phyloP scores from a whole-genome alignment of 441 rosid genomes.

The Capsella rubella region DNA sequence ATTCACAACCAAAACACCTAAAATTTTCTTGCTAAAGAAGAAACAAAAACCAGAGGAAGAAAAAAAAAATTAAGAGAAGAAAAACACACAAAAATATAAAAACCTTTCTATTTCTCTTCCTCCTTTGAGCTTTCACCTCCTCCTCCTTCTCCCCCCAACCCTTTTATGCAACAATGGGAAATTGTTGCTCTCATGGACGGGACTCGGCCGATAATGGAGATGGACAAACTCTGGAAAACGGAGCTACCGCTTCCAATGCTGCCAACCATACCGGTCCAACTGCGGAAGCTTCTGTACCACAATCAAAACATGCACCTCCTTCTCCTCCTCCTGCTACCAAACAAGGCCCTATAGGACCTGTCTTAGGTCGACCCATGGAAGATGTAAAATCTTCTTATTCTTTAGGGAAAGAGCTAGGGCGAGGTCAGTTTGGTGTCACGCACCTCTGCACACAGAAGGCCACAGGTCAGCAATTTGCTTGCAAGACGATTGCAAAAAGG shows the following conservation, averaged over 20 bases:
- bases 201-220: slow-evolving; percentile 47
- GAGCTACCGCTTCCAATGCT: slow-evolving; percentile 22
- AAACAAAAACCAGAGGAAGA: slow-evolving; percentile 36
- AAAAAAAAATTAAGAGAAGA: slow-evolving; percentile 12
- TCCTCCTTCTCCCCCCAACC: slow-evolving; percentile 26
- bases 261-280: slow-evolving; percentile 26
- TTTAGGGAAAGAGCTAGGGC: slow-evolving; percentile 57
- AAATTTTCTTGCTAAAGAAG: slow-evolving; percentile 44
- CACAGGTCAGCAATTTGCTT: slow-evolving; percentile 57
- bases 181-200: slow-evolving; percentile 71
- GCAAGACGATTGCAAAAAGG: slow-evolving; percentile 59
- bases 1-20: slow-evolving; percentile 43
- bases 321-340: slow-evolving; percentile 56
- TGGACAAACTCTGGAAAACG: slow-evolving; percentile 44
- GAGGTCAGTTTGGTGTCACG: slow-evolving; percentile 62
- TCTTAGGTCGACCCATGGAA: slow-evolving; percentile 61
- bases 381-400: slow-evolving; percentile 53
- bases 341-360: slow-evolving; percentile 63
- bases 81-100: slow-evolving; percentile 8
- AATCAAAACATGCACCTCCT: slow-evolving; percentile 52
- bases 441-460: slow-evolving; percentile 58
- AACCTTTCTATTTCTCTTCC: slow-evolving; percentile 42
- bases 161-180: slow-evolving; percentile 66
- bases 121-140: slow-evolving; percentile 35
- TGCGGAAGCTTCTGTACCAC: slow-evolving; percentile 41